Evolutionary conservation across 768 basidiomycete species (phyloP), one percentile per base, ranked within the genome.

Genomic region (Calocybe gangraenosa): DNA sequence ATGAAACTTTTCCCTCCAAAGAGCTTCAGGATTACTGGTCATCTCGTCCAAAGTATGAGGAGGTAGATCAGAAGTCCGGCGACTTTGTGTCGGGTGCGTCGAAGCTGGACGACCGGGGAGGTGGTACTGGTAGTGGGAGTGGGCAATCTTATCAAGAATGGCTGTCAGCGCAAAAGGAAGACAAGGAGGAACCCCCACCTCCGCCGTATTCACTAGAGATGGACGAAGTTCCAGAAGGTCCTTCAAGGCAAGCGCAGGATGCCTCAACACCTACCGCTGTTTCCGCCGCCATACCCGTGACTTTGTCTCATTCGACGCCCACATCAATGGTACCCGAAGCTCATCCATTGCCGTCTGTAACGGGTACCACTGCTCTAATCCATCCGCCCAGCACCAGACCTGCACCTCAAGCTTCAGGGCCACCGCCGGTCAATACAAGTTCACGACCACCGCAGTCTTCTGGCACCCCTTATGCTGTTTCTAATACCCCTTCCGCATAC

Each of bases 21-120:
- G 85, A 87, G 52, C 59, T 89, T 8, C 75, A 84, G 49, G 84
- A 88, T 56, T 90, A 85, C 57, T 89, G 85, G 86, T 59, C 74
- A 7, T 69, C 74, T 28, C 66, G 82, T 4, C 84, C 86, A 15
- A 71, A 63, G 39, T 81, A 76, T 47, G 82, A 82, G 49, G 63
- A 69, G n/a, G 60, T 65, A 19, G 58, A 59, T 35, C 47, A 50
- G 11, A 59, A 57, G 40, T 51, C 60, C 9, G 60, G 55, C 0
- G 66, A 63, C 28, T 65, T 61, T 19, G 55, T 63, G 17, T 66
- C 70, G 40, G 65, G 65, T 15, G 49, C 51, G 17, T 44, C 50
- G 14, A 40, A 44, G 22, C 15, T 22, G 18, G 18, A 25, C 18
- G 10, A 40, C 13, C 31, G 32, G 13, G 20, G 48, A 20, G 11